Conservation (phyloP, 2,329 filamentous ascomycete species). For the Aspergillus hiratsukae region DNA sequence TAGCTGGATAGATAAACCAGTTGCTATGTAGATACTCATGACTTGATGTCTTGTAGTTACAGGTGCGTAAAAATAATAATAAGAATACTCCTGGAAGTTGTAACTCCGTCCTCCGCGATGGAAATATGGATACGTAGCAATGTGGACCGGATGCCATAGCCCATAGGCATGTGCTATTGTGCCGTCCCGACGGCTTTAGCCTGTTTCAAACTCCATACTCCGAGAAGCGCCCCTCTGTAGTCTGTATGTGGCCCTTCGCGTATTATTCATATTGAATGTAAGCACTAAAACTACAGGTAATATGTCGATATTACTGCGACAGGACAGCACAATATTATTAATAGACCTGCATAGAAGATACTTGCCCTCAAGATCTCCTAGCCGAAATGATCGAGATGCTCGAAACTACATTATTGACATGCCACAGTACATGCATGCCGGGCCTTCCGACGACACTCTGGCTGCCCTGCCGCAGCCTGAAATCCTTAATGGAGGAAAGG, state of each 20-base stretch:
- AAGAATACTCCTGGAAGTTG: not conserved
- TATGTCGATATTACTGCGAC: not conserved
- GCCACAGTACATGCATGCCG: constrained; percentile 1
- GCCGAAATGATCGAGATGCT: not conserved
- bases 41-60: not conserved
- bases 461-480: not conserved
- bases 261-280: not conserved
- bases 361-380: not conserved
- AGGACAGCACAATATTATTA: not conserved
- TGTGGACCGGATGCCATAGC: constrained; percentile 2
- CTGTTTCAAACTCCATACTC: constrained; percentile 27
- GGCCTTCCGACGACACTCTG: not conserved
- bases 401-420: not conserved
- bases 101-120: not conserved
- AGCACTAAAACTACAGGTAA: not conserved
- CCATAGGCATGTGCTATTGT: constrained; percentile 11
- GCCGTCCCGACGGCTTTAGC: constrained; percentile 18
- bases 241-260: not conserved
- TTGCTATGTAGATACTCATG: not conserved
- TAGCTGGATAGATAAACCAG: not conserved
- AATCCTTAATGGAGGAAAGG: not conserved
- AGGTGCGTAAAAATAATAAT: not conserved
- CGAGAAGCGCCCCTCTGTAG: constrained; percentile 7
- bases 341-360: not conserved
- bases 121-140: not conserved